Percentiles rank a stretch among this genome's conserved stretches.
Evolutionary conservation across 2,329 filamentous ascomycete genomes (phyloP).

Genomic region (Fusarium newnesense): DNA sequence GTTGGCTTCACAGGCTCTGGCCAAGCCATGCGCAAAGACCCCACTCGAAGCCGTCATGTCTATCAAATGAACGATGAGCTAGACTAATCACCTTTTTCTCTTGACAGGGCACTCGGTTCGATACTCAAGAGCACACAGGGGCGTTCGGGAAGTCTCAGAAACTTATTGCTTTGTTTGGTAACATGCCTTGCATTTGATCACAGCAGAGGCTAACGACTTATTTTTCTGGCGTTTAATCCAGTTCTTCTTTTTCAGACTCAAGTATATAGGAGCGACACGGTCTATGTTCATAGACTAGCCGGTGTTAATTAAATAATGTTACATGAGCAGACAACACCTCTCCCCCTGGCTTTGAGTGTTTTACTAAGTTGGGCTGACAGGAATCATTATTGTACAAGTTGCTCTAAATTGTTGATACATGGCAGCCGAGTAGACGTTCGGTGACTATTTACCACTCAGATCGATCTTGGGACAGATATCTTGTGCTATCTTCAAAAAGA

Average conservation of each 20-base stretch:
- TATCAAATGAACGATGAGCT: slow-evolving; percentile 82
- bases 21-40: slow-evolving; percentile 94
- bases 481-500: slow-evolving; percentile 78
- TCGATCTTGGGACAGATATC: slow-evolving; percentile 60
- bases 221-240: slow-evolving; percentile 40
- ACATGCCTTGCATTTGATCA: slow-evolving; percentile 47
- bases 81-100: slow-evolving; percentile 61
- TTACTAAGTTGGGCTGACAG: slow-evolving; percentile 36
- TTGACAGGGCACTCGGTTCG: slow-evolving; percentile 40
- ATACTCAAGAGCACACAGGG: slow-evolving; percentile 30
- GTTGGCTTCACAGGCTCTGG: slow-evolving; percentile 97
- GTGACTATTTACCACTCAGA: slow-evolving; percentile 31
- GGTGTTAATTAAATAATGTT: slow-evolving; percentile 39
- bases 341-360: slow-evolving; percentile 16
- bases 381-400: slow-evolving; percentile 2
- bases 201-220: slow-evolving; percentile 57
- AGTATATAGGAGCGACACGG: slow-evolving; percentile 38
- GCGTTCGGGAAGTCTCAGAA: slow-evolving; percentile 42
- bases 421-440: not conserved
- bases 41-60: slow-evolving; percentile 81
- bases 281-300: slow-evolving; percentile 8
- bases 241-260: slow-evolving; percentile 33
- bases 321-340: slow-evolving; percentile 12
- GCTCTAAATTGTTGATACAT: slow-evolving; percentile 6
- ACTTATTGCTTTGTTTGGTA: slow-evolving; percentile 49